Base-by-base conservation (phyloP, 441 rosid species). In the Populus hybrid region DNA sequence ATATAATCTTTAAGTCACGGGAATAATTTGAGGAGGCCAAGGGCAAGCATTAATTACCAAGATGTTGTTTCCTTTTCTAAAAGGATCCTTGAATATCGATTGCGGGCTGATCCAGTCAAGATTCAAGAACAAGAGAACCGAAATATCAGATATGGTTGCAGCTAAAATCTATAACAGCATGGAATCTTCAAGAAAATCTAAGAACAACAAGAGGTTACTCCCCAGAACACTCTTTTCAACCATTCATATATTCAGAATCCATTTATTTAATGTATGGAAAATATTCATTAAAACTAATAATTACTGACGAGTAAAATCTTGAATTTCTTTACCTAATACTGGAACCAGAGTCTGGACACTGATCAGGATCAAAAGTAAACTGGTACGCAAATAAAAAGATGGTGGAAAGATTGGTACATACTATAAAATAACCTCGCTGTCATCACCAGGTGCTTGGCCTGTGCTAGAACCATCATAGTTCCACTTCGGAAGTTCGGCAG, bases 391-490 rank as follows among this genome's bases (percentile, higher is more conserved):
- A 79, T 11, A 40, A 72, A n/a, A n/a, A 34, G 1, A 5, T 34
- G 14, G 26, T 36, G 68, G 28, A 50, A 6, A 11, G 8, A 50
- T 32, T 0, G 69, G 46, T 18, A 80, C 91, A 42, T 87, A 92
- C 95, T 88, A 67, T 40, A 92, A 76, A 71, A 91, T 92, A 78
- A 90, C 94, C 82, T 92, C 97, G 74, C 97, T 89, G 82, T 92
- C 91, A 11, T 92, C 88, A 14, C 95, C 95, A 11, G 93, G 88
- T 35, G 97, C 97, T 77, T 91, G 97, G 18, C 81, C 75, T 0
- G 97, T 92, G 80, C 93, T 91, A 9, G 95, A 91, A 3, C 97
- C 97, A 61, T 92, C 97, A 70, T 87, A 91, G 85, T 90, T 91
- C 96, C 96, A 91, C 64, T 88, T 88, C 2, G 97, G 97, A 3